Base-by-base conservation (phyloP, 2,329 filamentous ascomycete species). In the Neonectria coccinea region DNA sequence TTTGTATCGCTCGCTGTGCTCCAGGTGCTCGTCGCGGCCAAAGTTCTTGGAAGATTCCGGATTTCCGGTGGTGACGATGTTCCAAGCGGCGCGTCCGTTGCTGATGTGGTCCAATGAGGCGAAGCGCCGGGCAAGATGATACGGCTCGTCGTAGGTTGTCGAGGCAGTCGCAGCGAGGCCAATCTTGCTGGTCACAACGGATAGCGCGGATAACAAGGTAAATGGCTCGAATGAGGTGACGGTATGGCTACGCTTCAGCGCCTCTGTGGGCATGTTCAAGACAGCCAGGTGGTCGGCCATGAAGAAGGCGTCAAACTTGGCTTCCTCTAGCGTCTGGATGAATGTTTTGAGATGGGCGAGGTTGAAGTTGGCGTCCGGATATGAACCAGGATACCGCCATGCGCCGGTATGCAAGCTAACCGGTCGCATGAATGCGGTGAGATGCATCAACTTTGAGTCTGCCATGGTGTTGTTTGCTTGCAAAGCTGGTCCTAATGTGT, bases 381-480 rank as follows among this genome's bases (percentile, higher is more conserved):
- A 85, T 1, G 85, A 76, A 3, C 83, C 83, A 0, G 85, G 85
- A 66, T 87, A 87, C 6, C 85, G 79, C 85, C 85, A 87, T 67
- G 85, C 85, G 33, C 86, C 84, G 2, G 84, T 85, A 66, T 88
- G 85, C 10, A 87, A 75, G 50, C 80, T 84, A 2, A 88, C 84
- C 1, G 85, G 86, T 18, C 86, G 83, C 85, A 88, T 88, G 64
- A 88, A 88, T 1, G 85, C 86, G 2, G 86, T 87, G 4, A 88
- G 79, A 66, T 88, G 85, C 6, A 87, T 75, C 65, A 83, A 70
- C 44, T 79, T 80, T 11, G 58, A 51, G 31, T 68, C 62, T 20
- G 68, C 27, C 71, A 72, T 72, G 6, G n/a, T 59, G 47, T 5
- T 10, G 16, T 5, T 36, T 6, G 20, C n/a, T 20, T 22, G 12